Base-by-base conservation (phyloP, 2,329 filamentous ascomycete genomes). In the Metarhizium rileyi region DNA sequence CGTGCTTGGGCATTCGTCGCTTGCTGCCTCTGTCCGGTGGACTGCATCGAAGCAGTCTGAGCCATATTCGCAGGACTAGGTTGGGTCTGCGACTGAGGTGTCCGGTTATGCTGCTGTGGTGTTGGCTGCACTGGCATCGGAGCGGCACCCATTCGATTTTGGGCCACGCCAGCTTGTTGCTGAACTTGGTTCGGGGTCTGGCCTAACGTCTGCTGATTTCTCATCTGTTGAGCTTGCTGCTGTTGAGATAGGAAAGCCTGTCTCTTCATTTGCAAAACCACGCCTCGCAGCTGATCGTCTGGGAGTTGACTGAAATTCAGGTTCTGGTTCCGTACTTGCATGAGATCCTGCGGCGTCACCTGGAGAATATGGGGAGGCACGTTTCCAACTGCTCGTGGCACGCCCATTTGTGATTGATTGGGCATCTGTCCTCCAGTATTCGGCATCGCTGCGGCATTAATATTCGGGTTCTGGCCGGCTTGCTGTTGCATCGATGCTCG, bases 21-120 rank as follows among this genome's bases (percentile, higher is more conserved):
- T 57, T 64, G 52, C 51, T 44, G 54, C 54, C 61, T 66, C 44
- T 59, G 60, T 23, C 56, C 63, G 36, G 59, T 61, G 40, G 59
- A 50, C 51, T 58, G 58, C 56, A 64, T 60, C 20, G 56, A 53
- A 6, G 55, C 52, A 28, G 59, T 71, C 55, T 76, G 76, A 2
- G 67, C 67, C 62, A 75, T 69, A 63, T 67, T 62, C 70, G 69
- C 53, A 7, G 65, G 61, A 50, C 67, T 67, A 18, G 64, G 58
- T 50, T 70, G 62, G 48, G 62, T 59, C 51, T 67, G 63, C 27
- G 67, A 61, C 55, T 74, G 70, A 44, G 68, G 56, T 6, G 60
- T 53, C 47, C 64, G 63, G 43, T 54, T 61, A 58, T 55, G 58
- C 54, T 81, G 78, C 69, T 76, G 78, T 43, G 70, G 73, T 51